phyloP scores from a whole-genome alignment of 495 filamentous ascomycete genomes.

The Aspergillus sclerotiicarbonarius region DNA sequence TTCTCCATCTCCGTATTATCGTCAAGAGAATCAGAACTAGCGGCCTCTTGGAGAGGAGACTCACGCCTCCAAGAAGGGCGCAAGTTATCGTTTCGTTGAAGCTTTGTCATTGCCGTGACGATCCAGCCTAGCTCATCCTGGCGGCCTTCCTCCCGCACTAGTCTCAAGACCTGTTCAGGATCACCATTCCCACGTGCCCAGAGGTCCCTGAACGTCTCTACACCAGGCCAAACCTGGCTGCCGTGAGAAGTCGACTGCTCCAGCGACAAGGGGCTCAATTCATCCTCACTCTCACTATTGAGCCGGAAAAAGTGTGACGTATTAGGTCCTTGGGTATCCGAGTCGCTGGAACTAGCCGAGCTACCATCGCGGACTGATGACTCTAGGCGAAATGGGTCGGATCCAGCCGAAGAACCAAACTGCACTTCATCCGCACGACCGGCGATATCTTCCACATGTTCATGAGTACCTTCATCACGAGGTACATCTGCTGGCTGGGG shows the following conservation, averaged over 20 bases:
- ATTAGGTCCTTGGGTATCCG: constrained; percentile 2
- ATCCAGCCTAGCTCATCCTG: constrained; percentile 55
- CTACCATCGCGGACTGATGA: constrained; percentile 8
- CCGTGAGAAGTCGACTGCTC: constrained; percentile 29
- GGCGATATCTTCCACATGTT: not conserved
- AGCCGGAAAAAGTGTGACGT: constrained; percentile 5
- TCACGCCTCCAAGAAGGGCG: constrained; percentile 3
- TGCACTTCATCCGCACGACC: not conserved
- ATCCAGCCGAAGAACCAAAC: not conserved
- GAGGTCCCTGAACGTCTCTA: constrained; percentile 52
- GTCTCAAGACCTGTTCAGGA: constrained; percentile 55
- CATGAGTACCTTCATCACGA: constrained; percentile 12
- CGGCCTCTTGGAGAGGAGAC: not conserved
- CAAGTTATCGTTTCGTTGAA: constrained; percentile 14
- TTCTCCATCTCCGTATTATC: not conserved
- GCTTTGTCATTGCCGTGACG: constrained; percentile 35
- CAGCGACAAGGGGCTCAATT: constrained; percentile 35
- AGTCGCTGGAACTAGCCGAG: constrained; percentile 11
- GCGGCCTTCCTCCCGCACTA: constrained; percentile 60
- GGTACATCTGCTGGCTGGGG: constrained; percentile 9
- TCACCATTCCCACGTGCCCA: constrained; percentile 54
- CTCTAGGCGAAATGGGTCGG: not conserved
- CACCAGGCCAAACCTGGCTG: constrained; percentile 29
- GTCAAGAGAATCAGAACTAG: constrained; percentile 1
- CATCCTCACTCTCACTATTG: constrained; percentile 19